phyloP scores from a whole-genome alignment of 352 stramenopile genomes.

The Phytophthora europaea region DNA sequence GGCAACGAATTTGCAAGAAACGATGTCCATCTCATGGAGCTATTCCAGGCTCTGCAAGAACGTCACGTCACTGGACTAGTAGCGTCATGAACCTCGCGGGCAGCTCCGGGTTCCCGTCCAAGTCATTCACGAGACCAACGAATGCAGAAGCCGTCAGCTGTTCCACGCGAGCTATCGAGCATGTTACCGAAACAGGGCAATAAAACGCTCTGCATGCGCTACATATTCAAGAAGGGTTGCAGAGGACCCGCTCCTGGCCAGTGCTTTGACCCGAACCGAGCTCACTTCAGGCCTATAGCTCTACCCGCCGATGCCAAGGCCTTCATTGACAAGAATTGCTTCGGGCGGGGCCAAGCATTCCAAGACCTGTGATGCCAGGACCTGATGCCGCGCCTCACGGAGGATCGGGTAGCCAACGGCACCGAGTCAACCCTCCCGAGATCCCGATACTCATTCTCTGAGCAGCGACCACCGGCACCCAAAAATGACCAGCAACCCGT shows the following conservation, averaged over 20 bases:
- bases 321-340: constrained; percentile 1
- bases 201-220: constrained; percentile 8
- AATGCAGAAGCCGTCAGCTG: not conserved
- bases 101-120: no score
- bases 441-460: no score
- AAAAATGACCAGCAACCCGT: no score
- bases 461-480: no score
- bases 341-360: not conserved
- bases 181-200: not conserved
- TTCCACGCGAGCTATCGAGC: not conserved
- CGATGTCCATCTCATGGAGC: constrained; percentile 10
- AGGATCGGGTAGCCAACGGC: no score
- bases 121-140: no score
- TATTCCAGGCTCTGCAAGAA: constrained; percentile 1
- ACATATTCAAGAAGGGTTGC: not conserved
- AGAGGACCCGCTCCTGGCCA: not conserved
- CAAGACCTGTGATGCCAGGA: constrained; percentile 8
- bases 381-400: no score
- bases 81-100: no score
- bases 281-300: constrained; percentile 3
- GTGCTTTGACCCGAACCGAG: constrained; percentile 6
- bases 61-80: not conserved
- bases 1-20: constrained; percentile 1
- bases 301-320: constrained; percentile 6
- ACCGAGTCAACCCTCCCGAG: no score